Evolutionary conservation across 2,329 filamentous ascomycete genomes (phyloP).

Genomic region (Aspergillus puulaauensis): DNA sequence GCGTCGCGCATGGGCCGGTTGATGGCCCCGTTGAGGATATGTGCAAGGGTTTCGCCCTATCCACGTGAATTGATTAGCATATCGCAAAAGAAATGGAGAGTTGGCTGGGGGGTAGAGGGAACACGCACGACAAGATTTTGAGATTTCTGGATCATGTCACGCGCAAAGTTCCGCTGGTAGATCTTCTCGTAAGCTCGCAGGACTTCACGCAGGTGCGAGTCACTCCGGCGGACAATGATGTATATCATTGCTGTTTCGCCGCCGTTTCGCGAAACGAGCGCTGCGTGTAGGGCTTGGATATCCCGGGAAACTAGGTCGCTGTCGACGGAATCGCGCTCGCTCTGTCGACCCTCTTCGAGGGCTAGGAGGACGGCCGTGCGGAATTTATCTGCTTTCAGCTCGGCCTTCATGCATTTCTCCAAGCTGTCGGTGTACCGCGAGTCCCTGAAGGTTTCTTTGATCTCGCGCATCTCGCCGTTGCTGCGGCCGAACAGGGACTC

Average conservation of each 20-base stretch:
- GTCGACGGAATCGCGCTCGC: conserved; percentile 71
- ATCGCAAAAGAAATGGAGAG: neutral
- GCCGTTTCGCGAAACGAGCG: conserved; percentile 69
- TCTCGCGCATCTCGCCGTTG: conserved; percentile 80
- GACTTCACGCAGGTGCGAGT: conserved; percentile 78
- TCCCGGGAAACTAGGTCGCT: conserved; percentile 66
- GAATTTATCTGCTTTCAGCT: conserved; percentile 95
- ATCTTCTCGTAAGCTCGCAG: conserved; percentile 72
- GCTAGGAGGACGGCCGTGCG: conserved; percentile 81
- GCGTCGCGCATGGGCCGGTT: conserved; percentile 93
- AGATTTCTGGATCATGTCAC: conserved; percentile 83
- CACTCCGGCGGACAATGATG: conserved; percentile 77
- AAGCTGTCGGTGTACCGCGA: conserved; percentile 87
- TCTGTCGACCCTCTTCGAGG: conserved; percentile 79
- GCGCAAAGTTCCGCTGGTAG: conserved; percentile 78
- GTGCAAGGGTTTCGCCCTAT: conserved; percentile 88
- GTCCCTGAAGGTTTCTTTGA: conserved; percentile 86
- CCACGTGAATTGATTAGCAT: conserved; percentile 1
- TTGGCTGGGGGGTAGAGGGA: neutral
- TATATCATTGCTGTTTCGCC: conserved; percentile 86
- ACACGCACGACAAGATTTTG: conserved; percentile 83
- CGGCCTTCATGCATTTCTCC: conserved; percentile 81
- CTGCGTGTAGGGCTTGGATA: conserved; percentile 68
- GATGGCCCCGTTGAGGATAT: conserved; percentile 94
- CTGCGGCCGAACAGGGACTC: conserved; percentile 87